A percentile compares a stretch with the other conserved stretches of the same genome.
Evolutionary conservation across 1,139 yeast species (phyloP).

Genomic region (Kodamaea fungicola): DNA sequence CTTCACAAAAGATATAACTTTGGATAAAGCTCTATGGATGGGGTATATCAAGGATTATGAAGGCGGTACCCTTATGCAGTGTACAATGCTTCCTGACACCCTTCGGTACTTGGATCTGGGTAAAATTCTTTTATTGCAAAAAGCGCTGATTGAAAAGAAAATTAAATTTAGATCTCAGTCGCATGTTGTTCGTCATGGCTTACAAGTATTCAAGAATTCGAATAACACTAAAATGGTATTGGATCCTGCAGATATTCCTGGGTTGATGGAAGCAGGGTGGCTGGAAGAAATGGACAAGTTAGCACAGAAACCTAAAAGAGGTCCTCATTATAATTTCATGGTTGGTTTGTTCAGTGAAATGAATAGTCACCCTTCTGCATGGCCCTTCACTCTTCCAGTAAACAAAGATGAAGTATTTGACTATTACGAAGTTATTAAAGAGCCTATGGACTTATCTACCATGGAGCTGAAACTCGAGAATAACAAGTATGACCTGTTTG

Average conservation of each 20-base stretch:
- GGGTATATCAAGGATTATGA: constrained; percentile 98
- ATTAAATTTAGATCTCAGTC: constrained; percentile 77
- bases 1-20: constrained; percentile 87
- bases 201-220: constrained; percentile 63
- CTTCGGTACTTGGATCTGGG: constrained; percentile 82
- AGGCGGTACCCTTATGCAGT: constrained; percentile 98
- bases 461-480: constrained; percentile 93
- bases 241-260: constrained; percentile 81
- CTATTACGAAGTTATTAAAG: constrained; percentile 92
- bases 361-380: constrained; percentile 95
- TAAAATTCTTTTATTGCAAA: constrained; percentile 79
- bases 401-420: constrained; percentile 93
- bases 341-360: constrained; percentile 81
- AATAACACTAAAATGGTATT: constrained; percentile 28
- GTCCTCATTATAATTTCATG: constrained; percentile 94
- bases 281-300: constrained; percentile 96
- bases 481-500: constrained; percentile 87
- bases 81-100: constrained; percentile 84
- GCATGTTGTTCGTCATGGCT: constrained; percentile 78
- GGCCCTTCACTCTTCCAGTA: constrained; percentile 97
- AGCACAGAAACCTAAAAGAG: constrained; percentile 91
- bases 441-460: constrained; percentile 97
- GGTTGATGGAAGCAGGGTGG: constrained; percentile 93
- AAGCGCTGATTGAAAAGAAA: constrained; percentile 86
- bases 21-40: constrained; percentile 90